Conservation (phyloP, 441 rosid genomes). For the Omphalea diandra region DNA sequence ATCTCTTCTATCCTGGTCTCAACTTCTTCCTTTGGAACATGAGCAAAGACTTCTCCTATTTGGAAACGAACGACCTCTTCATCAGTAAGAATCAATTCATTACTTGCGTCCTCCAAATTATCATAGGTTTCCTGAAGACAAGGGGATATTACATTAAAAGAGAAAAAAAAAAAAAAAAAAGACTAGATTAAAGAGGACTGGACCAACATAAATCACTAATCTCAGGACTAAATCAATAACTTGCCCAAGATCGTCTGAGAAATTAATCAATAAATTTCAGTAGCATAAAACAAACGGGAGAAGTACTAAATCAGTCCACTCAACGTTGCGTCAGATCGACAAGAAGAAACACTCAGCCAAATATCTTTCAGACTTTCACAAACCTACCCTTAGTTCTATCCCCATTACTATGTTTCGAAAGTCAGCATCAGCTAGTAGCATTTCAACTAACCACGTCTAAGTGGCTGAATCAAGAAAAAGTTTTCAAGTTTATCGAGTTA, state of each 20-base stretch:
- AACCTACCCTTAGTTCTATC: not conserved
- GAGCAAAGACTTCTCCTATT: slow-evolving; percentile 88
- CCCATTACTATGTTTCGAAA: not conserved
- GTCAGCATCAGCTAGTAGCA: not conserved
- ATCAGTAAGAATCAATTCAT: slow-evolving; percentile 86
- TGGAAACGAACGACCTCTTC: slow-evolving; percentile 82
- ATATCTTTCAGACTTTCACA: too few species aligned
- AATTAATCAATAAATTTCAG: too few species aligned
- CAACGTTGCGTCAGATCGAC: not conserved
- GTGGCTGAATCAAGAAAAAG: not conserved
- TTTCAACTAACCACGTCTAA: not conserved
- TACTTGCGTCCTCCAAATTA: slow-evolving; percentile 84
- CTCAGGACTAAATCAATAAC: not conserved
- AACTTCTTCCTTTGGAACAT: slow-evolving; percentile 76
- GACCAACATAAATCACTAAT: not conserved
- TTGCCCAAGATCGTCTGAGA: not conserved
- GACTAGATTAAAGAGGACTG: not conserved
- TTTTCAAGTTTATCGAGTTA: not conserved
- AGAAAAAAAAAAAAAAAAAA: not conserved
- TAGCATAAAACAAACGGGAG: not conserved
- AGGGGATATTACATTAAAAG: slow-evolving; percentile 2
- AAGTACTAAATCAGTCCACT: too few species aligned
- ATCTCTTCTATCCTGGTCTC: slow-evolving; percentile 74
- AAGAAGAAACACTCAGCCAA: not conserved
- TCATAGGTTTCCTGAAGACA: slow-evolving; percentile 65